phyloP scores from a whole-genome alignment of 2,329 filamentous ascomycete species.

The Botrytis medusae region DNA sequence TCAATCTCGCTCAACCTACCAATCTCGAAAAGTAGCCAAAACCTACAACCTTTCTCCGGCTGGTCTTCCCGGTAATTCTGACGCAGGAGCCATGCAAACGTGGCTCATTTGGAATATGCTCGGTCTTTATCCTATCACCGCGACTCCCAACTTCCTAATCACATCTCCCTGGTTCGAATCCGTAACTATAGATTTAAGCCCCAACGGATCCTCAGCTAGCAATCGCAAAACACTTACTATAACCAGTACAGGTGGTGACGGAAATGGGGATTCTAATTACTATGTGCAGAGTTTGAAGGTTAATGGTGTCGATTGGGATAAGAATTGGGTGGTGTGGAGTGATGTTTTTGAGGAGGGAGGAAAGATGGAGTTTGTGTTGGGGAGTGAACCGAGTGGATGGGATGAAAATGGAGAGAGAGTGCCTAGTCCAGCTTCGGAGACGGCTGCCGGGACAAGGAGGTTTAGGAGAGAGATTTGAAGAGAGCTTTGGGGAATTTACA shows the following conservation, averaged over 20 bases:
- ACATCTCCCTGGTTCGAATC: slow-evolving; percentile 62
- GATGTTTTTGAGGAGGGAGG: slow-evolving; percentile 65
- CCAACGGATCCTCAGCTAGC: neutral
- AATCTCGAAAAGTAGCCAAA: slow-evolving; percentile 19
- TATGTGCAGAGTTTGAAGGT: slow-evolving; percentile 67
- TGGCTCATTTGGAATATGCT: slow-evolving; percentile 60
- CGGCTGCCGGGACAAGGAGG: neutral
- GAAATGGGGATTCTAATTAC: slow-evolving; percentile 43
- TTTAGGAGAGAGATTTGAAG: neutral
- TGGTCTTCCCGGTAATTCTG: slow-evolving; percentile 50
- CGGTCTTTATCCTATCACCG: slow-evolving; percentile 66
- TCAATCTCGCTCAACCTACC: slow-evolving; percentile 26
- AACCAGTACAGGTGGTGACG: slow-evolving; percentile 49
- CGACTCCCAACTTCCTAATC: slow-evolving; percentile 66
- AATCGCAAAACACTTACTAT: slow-evolving; percentile 53
- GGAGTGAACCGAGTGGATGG: slow-evolving; percentile 51
- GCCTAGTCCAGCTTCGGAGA: slow-evolving; percentile 56
- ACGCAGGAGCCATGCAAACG: slow-evolving; percentile 71
- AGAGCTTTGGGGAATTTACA: neutral
- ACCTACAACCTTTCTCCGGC: slow-evolving; percentile 6
- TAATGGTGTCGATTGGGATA: slow-evolving; percentile 61
- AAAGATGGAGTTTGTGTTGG: slow-evolving; percentile 62
- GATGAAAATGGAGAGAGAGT: slow-evolving; percentile 46
- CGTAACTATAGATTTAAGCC: slow-evolving; percentile 48
- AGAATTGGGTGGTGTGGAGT: slow-evolving; percentile 64